Conservation (phyloP, 1,284 basidiomycete genomes). For the Austroboletus novae-zelandiae region DNA sequence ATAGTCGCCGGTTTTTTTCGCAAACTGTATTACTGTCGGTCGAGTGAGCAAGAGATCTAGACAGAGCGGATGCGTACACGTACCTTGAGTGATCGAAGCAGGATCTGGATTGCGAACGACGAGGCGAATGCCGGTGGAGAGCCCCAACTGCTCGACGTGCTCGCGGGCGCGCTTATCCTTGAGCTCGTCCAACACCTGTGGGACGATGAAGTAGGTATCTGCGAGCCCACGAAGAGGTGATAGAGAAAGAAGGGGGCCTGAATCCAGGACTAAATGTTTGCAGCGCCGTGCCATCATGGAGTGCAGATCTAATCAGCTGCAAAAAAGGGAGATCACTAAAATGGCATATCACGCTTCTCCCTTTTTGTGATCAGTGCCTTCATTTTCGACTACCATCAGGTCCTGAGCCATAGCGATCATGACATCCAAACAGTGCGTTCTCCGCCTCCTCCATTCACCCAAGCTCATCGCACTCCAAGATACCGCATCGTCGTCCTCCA, state of each 20-base stretch:
- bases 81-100: slow-evolving; percentile 76
- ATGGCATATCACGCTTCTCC: no score
- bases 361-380: no score
- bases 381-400: no score
- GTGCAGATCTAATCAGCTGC: slow-evolving; percentile 13
- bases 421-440: slow-evolving; percentile 40
- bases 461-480: slow-evolving; percentile 37
- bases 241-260: slow-evolving; percentile 85
- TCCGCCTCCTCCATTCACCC: slow-evolving; percentile 6
- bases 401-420: slow-evolving; percentile 23
- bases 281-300: slow-evolving; percentile 45
- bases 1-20: slow-evolving; percentile 97
- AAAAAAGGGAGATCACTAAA: no score
- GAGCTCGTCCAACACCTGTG: slow-evolving; percentile 86
- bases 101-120: slow-evolving; percentile 73
- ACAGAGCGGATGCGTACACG: slow-evolving; percentile 23
- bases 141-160: slow-evolving; percentile 75
- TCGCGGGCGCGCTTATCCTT: slow-evolving; percentile 84
- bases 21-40: slow-evolving; percentile 77
- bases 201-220: slow-evolving; percentile 80
- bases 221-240: slow-evolving; percentile 85
- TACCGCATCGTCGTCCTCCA: slow-evolving; percentile 88
- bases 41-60: slow-evolving; percentile 9
- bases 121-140: slow-evolving; percentile 75
- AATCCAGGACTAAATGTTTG: slow-evolving; percentile 85